These are phyloP conservation scores for Coniferiporia weirii DNA, from an alignment of 1,284 basidiomycete genomes.

Conservation along the genomic window DNA sequence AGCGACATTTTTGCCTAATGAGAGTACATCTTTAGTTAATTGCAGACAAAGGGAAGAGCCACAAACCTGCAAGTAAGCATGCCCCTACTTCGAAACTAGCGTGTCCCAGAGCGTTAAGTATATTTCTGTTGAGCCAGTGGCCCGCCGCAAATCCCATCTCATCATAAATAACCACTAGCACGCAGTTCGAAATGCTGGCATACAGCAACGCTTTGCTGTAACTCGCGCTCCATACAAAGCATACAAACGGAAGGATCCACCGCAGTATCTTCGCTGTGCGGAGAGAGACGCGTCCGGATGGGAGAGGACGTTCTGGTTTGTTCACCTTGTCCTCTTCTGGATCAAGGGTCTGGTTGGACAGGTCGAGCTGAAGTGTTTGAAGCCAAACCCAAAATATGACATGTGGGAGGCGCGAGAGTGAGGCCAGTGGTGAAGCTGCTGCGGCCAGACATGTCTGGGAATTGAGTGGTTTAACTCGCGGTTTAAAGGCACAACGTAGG, in stretches of 20 bases:
- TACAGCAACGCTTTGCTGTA: constrained; percentile 29
- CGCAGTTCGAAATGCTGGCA: constrained; percentile 29
- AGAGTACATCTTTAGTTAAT: constrained; percentile 9
- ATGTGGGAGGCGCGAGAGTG: constrained; percentile 23
- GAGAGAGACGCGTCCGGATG: constrained; percentile 35
- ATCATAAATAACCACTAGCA: constrained; percentile 32
- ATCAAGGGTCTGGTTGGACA: constrained; percentile 39
- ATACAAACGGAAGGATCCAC: constrained; percentile 32
- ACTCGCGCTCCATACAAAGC: constrained; percentile 28
- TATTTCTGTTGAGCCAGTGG: constrained; percentile 34
- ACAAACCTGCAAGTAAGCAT: constrained; percentile 32
- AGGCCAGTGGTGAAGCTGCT: constrained; percentile 5
- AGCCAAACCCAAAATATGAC: constrained; percentile 38
- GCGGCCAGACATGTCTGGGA: constrained; percentile 11
- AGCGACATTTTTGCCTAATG: constrained; percentile 3
- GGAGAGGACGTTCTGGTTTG: constrained; percentile 41
- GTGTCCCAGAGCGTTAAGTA: constrained; percentile 34
- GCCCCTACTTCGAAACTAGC: constrained; percentile 35
- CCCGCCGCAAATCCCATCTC: constrained; percentile 31
- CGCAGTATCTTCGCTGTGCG: constrained; percentile 30
- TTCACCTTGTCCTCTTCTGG: constrained; percentile 38
- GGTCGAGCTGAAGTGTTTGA: constrained; percentile 37
- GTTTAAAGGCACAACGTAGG: not conserved
- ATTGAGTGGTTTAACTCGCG: not conserved
- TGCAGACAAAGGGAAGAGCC: not conserved